Evolutionary conservation across 257 asterid genomes (phyloP).

Genomic region (Fraxinus quadrangulata): DNA sequence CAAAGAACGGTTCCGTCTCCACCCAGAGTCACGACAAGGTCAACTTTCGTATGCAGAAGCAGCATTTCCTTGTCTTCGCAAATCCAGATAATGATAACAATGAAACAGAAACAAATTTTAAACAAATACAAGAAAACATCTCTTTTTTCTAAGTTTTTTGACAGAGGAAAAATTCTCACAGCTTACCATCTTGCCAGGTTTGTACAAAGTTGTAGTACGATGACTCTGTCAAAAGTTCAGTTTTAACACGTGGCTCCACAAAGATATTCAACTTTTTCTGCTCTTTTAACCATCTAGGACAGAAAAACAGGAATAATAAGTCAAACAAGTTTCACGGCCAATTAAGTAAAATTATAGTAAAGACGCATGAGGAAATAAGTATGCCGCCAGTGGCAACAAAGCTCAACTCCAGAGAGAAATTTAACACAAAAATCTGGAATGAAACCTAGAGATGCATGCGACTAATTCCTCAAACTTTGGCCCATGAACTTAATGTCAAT

Average conservation of each 20-base stretch:
- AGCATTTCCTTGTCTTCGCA: conserved; percentile 67
- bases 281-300: conserved; percentile 82
- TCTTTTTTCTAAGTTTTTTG: background rate
- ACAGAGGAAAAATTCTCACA: conserved; percentile 11
- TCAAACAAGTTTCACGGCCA: conserved; percentile 7
- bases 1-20: conserved; percentile 99
- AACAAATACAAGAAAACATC: conserved; percentile 16
- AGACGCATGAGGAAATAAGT: background rate
- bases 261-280: conserved; percentile 60
- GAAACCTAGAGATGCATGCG: background rate
- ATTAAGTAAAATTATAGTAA: conserved; percentile 14
- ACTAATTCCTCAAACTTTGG: background rate
- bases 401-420: background rate
- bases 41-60: conserved; percentile 83
- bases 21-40: conserved; percentile 88
- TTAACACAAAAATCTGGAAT: background rate
- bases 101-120: conserved; percentile 6
- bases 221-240: conserved; percentile 75
- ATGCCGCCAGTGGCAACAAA: background rate
- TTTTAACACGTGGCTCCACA: conserved; percentile 83
- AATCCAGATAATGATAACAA: conserved; percentile 12
- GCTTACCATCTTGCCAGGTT: conserved; percentile 79
- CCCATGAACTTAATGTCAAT: background rate
- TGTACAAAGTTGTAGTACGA: conserved; percentile 67
- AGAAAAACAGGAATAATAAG: conserved; percentile 12